Evolutionary conservation across 176 grass and related monocot genomes (phyloP), one percentile per base, ranked within the genome.

Genomic region (Otatea glauca): DNA sequence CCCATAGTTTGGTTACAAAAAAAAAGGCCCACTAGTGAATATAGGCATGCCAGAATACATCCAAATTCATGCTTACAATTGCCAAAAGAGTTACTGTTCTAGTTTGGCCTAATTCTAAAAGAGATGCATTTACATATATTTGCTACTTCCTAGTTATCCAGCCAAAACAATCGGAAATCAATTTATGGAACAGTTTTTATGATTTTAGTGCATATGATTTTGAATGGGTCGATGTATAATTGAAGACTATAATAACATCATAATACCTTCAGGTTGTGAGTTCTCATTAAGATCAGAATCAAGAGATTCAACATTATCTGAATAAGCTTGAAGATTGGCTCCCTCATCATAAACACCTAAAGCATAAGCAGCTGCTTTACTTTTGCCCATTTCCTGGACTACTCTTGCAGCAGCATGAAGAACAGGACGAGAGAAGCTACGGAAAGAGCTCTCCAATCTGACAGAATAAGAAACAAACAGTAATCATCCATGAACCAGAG

Each of bases 381-480:
- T 99, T 88, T 94, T 99, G 34, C 96, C 96, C 96, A 99, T 99
- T 90, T 99, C 96, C 79, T 96, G 96, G 80, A 99, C 96, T 67
- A 99, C 93, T 88, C 96, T 96, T 75, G 96, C 93, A 45, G 96
- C 93, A 81, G 96, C 89, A 88, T 99, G 93, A 87, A 99, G 89
- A 74, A 94, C 93, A 51, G 96, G 96, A 42, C 96, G 93, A 83
- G 96, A 96, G 83, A 92, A 99, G 90, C 89, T 96, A 78, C 96
- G 89, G 83, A 99, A 99, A 85, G 96, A 99, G 83, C 93, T 96
- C 78, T 99, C 96, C 74, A 99, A 83, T 75, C 95, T 97, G 78
- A 82, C 9, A 85, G 67, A 83, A 86, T 74, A 77, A 59, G 38
- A 74, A 60, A 80, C 18, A 88, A 17, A 82, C 37, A 37, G 21